Evolutionary conservation across 768 basidiomycete species (phyloP).

Genomic region (Tricholoma flavovirens): DNA sequence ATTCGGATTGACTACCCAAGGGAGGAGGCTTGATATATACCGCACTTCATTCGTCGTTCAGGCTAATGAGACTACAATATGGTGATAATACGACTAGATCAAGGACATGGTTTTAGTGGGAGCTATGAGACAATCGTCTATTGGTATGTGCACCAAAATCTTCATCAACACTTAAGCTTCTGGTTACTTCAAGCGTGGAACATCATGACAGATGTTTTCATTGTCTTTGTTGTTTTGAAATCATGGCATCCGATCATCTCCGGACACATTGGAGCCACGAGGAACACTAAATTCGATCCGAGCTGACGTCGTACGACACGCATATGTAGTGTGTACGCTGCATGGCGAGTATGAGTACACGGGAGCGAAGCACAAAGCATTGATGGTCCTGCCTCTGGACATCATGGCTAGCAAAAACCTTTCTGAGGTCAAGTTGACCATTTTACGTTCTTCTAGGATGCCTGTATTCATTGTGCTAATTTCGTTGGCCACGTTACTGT

Average conservation of each 20-base stretch:
- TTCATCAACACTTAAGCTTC: background rate
- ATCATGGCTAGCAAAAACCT: slow-evolving; percentile 17
- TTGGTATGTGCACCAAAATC: background rate
- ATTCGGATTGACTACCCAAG: slow-evolving; percentile 7
- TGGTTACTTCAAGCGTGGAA: background rate
- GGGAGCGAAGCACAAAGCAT: background rate
- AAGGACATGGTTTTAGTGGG: background rate
- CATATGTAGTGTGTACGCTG: slow-evolving; percentile 8
- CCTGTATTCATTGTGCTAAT: slow-evolving; percentile 10
- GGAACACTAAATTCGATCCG: background rate
- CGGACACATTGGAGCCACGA: slow-evolving; percentile 6
- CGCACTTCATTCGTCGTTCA: background rate
- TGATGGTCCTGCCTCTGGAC: slow-evolving; percentile 7
- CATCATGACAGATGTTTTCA: background rate
- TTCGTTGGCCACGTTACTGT: slow-evolving; percentile 9
- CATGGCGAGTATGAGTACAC: background rate
- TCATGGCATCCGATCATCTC: background rate
- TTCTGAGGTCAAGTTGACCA: slow-evolving; percentile 5
- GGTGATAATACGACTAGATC: background rate
- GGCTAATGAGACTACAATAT: background rate
- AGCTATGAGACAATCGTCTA: background rate
- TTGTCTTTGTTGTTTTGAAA: background rate
- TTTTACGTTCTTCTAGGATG: slow-evolving; percentile 1
- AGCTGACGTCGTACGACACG: slow-evolving; percentile 6
- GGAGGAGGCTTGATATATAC: background rate